Evolutionary conservation across 768 basidiomycete genomes (phyloP).

Genomic region (Tulasnella sp.): DNA sequence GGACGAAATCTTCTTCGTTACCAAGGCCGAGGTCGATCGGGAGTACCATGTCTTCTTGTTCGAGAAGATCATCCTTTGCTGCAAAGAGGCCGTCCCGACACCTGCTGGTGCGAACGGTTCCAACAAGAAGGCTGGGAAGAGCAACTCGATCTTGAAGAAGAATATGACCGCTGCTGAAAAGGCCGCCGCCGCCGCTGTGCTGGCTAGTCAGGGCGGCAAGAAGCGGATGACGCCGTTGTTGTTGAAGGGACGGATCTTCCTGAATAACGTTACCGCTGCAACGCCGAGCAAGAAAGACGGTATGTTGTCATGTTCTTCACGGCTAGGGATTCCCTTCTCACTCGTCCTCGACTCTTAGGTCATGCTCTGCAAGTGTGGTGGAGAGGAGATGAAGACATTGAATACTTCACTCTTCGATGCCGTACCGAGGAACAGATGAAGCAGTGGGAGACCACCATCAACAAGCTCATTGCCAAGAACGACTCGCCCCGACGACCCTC

Average conservation of each 20-base stretch:
- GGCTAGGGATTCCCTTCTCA: constrained; percentile 3
- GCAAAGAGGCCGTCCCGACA: constrained; percentile 74
- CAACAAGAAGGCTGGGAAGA: constrained; percentile 66
- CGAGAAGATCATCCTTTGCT: constrained; percentile 97
- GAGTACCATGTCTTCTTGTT: constrained; percentile 99
- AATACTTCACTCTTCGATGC: constrained; percentile 91
- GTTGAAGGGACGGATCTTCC: constrained; percentile 92
- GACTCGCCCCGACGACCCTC: constrained; percentile 17
- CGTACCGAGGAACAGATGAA: constrained; percentile 84
- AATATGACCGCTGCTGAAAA: constrained; percentile 16
- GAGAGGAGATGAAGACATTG: constrained; percentile 88
- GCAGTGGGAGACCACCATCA: constrained; percentile 88
- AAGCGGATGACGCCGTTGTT: constrained; percentile 75
- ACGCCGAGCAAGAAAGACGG: constrained; percentile 56
- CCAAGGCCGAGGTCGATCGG: constrained; percentile 90
- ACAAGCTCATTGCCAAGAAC: constrained; percentile 65
- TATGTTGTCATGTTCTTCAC: constrained; percentile 19
- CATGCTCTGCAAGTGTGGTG: constrained; percentile 87
- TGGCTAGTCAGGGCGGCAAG: constrained; percentile 48
- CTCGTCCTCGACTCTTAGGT: constrained; percentile 32
- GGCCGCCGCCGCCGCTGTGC: constrained; percentile 36
- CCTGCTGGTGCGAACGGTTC: constrained; percentile 34
- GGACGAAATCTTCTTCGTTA: constrained; percentile 92
- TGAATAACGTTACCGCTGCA: constrained; percentile 89
- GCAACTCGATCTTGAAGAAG: constrained; percentile 83